Percentiles rank a stretch among this genome's conserved stretches.
phyloP scores from a whole-genome alignment of 306 rosid species.

The Gastrolobium bilobum region DNA sequence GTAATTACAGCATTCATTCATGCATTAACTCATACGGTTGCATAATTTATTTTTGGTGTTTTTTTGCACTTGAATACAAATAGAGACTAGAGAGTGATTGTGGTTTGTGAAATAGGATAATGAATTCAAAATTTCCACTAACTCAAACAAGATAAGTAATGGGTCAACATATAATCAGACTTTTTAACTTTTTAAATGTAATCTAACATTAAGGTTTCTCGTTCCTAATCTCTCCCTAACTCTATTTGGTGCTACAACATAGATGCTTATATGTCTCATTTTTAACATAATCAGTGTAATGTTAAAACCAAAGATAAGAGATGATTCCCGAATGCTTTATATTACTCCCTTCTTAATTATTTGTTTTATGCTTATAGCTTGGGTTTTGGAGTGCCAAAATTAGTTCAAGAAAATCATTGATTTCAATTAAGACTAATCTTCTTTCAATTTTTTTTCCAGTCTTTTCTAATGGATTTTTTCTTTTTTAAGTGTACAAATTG shows the following conservation, averaged over 20 bases:
- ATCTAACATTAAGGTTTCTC: too few species aligned
- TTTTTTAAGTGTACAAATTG: neutral
- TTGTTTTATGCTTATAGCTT: neutral
- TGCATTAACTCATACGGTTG: neutral
- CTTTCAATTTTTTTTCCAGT: neutral
- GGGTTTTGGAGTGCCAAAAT: neutral
- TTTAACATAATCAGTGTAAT: too few species aligned
- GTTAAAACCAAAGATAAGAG: too few species aligned
- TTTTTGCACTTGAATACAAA: constrained; percentile 18
- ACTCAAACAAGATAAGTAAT: too few species aligned
- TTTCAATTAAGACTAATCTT: neutral
- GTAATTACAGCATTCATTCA: neutral
- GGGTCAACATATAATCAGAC: too few species aligned
- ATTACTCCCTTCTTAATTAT: neutral
- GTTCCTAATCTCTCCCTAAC: too few species aligned
- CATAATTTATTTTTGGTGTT: neutral
- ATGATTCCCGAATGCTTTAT: too few species aligned
- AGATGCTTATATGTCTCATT: too few species aligned
- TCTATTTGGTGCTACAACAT: too few species aligned
- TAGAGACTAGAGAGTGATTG: constrained; percentile 13
- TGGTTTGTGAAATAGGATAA: too few species aligned
- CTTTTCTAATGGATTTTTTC: neutral
- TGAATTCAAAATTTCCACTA: too few species aligned
- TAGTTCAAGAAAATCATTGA: neutral
- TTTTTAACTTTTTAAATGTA: too few species aligned